phyloP scores from a whole-genome alignment of 2,329 filamentous ascomycete species.

The Penicillium sp. region DNA sequence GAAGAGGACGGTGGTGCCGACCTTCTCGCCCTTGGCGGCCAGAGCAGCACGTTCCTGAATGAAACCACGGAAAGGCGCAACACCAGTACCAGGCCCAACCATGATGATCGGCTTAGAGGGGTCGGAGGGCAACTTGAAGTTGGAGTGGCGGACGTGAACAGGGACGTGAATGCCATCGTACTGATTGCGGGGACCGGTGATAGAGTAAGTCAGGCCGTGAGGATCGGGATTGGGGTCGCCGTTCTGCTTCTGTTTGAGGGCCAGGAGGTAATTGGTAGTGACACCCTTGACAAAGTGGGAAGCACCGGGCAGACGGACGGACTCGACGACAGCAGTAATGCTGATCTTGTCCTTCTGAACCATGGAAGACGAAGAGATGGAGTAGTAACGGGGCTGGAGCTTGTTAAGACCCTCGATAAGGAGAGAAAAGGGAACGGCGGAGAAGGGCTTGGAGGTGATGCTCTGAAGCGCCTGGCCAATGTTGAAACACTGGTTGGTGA shows the following conservation, averaged over 20 bases:
- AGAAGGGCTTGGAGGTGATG: constrained; percentile 74
- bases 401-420: constrained; percentile 92
- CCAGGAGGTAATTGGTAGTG: constrained; percentile 92
- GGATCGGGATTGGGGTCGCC: constrained; percentile 76
- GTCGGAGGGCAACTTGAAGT: constrained; percentile 98
- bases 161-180: constrained; percentile 95
- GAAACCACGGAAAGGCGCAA: constrained; percentile 93
- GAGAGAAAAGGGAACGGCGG: constrained; percentile 84
- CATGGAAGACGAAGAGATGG: constrained; percentile 93
- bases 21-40: constrained; percentile 72
- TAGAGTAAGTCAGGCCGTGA: constrained; percentile 80
- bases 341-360: constrained; percentile 94
- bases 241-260: constrained; percentile 95
- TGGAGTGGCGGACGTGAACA: constrained; percentile 94
- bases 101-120: constrained; percentile 92
- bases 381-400: constrained; percentile 97
- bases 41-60: constrained; percentile 88
- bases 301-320: constrained; percentile 71
- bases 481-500: constrained; percentile 79
- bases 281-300: constrained; percentile 84
- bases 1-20: constrained; percentile 87
- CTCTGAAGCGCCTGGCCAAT: constrained; percentile 79
- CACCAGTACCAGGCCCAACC: constrained; percentile 93
- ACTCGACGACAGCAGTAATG: constrained; percentile 92
- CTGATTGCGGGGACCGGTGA: constrained; percentile 89